Evolutionary conservation across 805 yeast genomes (phyloP).

Genomic region (Naumovozyma castellii): DNA sequence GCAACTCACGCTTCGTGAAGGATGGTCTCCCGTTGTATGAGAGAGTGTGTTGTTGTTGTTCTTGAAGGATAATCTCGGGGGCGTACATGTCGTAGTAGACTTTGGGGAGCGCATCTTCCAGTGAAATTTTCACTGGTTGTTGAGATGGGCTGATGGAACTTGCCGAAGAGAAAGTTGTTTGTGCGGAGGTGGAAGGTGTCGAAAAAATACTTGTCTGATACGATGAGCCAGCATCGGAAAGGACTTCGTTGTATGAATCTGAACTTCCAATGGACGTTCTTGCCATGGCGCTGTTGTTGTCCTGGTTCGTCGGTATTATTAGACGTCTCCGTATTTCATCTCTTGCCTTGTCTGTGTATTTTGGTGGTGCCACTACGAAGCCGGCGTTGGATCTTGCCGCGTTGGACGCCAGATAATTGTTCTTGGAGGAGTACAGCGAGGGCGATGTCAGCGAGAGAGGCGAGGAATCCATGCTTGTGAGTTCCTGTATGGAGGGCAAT

Average conservation of each 20-base stretch:
- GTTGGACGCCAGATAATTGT: not conserved
- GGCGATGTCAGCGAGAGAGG: not conserved
- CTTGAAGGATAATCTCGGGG: conserved; percentile 34
- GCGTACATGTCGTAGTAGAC: conserved; percentile 43
- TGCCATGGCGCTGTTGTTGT: not conserved
- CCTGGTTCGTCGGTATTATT: conserved; percentile 4
- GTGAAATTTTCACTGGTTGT: conserved; percentile 15
- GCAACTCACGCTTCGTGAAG: conserved; percentile 46
- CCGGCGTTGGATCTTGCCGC: conserved; percentile 1
- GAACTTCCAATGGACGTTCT: not conserved
- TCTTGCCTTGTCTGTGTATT: conserved; percentile 25
- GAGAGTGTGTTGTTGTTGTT: conserved; percentile 21
- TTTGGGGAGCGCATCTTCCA: conserved; percentile 40
- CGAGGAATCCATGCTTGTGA: not conserved
- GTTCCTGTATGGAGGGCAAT: not conserved
- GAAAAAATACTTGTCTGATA: conserved; percentile 10
- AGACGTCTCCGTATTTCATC: conserved; percentile 23
- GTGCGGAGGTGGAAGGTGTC: not conserved
- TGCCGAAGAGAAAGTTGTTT: not conserved
- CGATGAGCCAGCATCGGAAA: conserved; percentile 3
- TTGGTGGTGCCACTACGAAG: conserved; percentile 28
- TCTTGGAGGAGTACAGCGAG: not conserved
- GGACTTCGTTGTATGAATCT: not conserved
- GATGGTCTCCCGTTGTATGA: conserved; percentile 46
- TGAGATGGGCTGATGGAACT: conserved; percentile 1